Evolutionary conservation across 345 rosid genomes (phyloP).

Genomic region (Eutrema japonicum): DNA sequence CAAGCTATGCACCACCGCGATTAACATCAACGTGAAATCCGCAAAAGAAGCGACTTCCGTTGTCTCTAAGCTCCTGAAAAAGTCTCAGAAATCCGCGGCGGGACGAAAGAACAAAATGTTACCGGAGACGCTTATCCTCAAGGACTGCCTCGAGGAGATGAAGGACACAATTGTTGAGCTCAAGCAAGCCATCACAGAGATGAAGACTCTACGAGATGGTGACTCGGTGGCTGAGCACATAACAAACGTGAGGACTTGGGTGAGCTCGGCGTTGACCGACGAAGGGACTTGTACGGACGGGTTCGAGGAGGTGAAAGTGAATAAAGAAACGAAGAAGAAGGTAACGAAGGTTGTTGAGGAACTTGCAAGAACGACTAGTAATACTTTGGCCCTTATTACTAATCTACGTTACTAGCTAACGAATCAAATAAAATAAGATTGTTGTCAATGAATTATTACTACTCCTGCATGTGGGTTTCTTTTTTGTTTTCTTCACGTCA

Average conservation of each 20-base stretch:
- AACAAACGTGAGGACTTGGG: constrained; percentile 58
- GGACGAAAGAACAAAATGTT: constrained; percentile 35
- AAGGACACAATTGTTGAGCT: constrained; percentile 57
- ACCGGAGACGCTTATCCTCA: constrained; percentile 49
- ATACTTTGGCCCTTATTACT: constrained; percentile 66
- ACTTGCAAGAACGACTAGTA: constrained; percentile 61
- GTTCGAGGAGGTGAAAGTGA: constrained; percentile 53
- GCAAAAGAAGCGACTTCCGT: constrained; percentile 43
- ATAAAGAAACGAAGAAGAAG: constrained; percentile 47
- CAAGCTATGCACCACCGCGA: constrained; percentile 59
- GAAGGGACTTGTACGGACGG: constrained; percentile 74
- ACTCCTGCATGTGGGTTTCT: constrained; percentile 22
- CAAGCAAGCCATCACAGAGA: constrained; percentile 50
- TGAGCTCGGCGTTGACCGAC: constrained; percentile 71
- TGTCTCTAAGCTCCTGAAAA: constrained; percentile 41
- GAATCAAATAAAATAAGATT: background rate
- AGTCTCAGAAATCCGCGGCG: constrained; percentile 16
- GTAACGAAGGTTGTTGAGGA: constrained; percentile 48
- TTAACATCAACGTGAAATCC: constrained; percentile 51
- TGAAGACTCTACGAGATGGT: constrained; percentile 41
- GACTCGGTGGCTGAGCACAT: constrained; percentile 43
- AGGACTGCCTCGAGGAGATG: constrained; percentile 59
- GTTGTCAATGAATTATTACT: constrained; percentile 26
- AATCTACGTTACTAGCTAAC: constrained; percentile 37
- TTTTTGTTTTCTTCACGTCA: constrained; percentile 9